These are phyloP conservation scores for Coniosporium apollinis DNA, from an alignment of 495 filamentous ascomycete genomes.

Conservation along the genomic window DNA sequence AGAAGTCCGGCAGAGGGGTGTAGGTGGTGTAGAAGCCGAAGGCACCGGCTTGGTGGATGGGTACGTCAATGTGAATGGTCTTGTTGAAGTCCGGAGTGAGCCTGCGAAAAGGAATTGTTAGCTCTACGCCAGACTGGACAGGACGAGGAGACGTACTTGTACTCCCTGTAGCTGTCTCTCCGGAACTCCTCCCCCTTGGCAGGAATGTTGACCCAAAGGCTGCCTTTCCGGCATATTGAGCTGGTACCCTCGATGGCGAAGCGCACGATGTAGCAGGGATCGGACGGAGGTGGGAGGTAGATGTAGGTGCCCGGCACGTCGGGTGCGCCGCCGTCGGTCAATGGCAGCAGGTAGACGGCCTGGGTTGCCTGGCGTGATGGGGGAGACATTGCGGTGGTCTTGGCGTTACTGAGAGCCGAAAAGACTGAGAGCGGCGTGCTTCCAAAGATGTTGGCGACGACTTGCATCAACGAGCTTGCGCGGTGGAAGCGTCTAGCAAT, in stretches of 20 bases:
- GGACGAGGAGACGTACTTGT: slow-evolving; percentile 45
- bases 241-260: slow-evolving; percentile 93
- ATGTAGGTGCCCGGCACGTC: slow-evolving; percentile 81
- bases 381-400: slow-evolving; percentile 9
- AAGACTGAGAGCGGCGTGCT: no score
- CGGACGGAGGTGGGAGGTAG: slow-evolving; percentile 62
- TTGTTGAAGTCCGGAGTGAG: slow-evolving; percentile 84
- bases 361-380: slow-evolving; percentile 5
- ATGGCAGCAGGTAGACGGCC: slow-evolving; percentile 61
- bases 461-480: no score
- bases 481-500: no score
- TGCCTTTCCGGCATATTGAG: slow-evolving; percentile 85
- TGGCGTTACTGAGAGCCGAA: no score
- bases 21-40: slow-evolving; percentile 95
- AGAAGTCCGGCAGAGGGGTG: slow-evolving; percentile 66
- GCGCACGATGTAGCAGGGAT: slow-evolving; percentile 58
- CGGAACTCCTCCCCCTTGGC: slow-evolving; percentile 53
- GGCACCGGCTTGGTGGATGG: slow-evolving; percentile 67
- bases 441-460: no score
- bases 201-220: slow-evolving; percentile 91
- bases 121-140: not conserved
- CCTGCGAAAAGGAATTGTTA: slow-evolving; percentile 28
- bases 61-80: slow-evolving; percentile 73
- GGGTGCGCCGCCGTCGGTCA: slow-evolving; percentile 84
- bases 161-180: slow-evolving; percentile 63